Conservation (phyloP, 2,329 filamentous ascomycete species). For the Xylariaceae sp. region DNA sequence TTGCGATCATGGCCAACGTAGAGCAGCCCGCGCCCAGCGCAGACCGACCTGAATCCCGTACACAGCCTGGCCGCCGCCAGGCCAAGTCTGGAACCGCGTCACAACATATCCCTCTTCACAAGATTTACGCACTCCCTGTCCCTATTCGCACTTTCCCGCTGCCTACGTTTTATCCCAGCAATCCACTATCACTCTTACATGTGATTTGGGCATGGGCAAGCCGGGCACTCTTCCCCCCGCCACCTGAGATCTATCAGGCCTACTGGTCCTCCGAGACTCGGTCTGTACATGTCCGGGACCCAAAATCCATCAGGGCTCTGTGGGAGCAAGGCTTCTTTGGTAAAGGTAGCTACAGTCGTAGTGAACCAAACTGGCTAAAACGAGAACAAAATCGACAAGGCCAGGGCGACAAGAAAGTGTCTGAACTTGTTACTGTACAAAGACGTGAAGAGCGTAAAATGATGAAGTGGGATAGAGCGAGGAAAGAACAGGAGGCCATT, state of each 20-base stretch:
- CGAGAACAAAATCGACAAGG: conserved; percentile 70
- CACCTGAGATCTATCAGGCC: conserved; percentile 63
- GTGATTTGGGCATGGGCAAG: conserved; percentile 71
- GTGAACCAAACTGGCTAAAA: conserved; percentile 89
- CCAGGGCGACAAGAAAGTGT: conserved; percentile 60
- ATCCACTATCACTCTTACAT: conserved; percentile 81
- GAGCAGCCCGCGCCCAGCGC: conserved; percentile 19
- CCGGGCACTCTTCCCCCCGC: conserved; percentile 63
- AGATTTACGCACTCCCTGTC: conserved; percentile 75
- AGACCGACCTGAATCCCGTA: conserved; percentile 13
- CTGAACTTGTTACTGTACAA: conserved; percentile 72
- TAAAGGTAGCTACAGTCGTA: conserved; percentile 86
- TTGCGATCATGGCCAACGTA: conserved; percentile 31
- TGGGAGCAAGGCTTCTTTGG: conserved; percentile 99
- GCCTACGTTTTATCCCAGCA: conserved; percentile 83
- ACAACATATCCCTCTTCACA: conserved; percentile 44
- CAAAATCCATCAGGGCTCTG: conserved; percentile 67
- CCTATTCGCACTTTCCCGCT: conserved; percentile 79
- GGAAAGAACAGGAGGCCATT: conserved; percentile 77
- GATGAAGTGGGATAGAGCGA: conserved; percentile 88
- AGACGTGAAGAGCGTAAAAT: conserved; percentile 74
- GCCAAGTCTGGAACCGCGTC: conserved; percentile 1
- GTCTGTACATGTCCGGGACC: conserved; percentile 78
- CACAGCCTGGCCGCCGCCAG: not conserved
- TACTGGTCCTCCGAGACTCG: conserved; percentile 77